A percentile compares a stretch with the other conserved stretches of the same genome.
Evolutionary conservation across 2,329 filamentous ascomycete species (phyloP).

Genomic region (Xylaria sp.): DNA sequence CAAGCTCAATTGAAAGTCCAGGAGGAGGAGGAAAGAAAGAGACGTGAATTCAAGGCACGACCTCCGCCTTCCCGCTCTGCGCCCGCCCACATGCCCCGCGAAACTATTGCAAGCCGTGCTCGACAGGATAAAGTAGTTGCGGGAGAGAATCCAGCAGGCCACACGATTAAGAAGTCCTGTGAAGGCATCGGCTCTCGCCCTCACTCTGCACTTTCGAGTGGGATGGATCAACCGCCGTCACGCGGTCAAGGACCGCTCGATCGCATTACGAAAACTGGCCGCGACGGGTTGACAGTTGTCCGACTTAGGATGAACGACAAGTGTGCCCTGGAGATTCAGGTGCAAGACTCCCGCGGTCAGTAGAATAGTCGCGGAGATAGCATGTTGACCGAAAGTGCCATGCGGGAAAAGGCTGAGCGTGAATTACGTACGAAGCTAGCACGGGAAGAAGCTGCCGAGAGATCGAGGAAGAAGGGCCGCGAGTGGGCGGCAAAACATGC

Average conservation of each 20-base stretch:
- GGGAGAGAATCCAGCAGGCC: conserved; percentile 28
- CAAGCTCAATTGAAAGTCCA: conserved; percentile 49
- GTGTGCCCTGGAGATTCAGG: conserved; percentile 36
- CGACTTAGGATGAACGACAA: too few relatives aligned
- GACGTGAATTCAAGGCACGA: conserved; percentile 59
- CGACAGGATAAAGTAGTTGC: conserved; percentile 40
- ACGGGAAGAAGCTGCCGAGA: conserved; percentile 56
- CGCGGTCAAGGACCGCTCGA: conserved; percentile 28
- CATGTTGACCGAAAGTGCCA: conserved; percentile 41
- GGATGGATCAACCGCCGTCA: conserved; percentile 28
- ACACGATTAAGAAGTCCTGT: conserved; percentile 29
- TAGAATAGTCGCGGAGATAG: conserved; percentile 52
- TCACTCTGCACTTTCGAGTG: conserved; percentile 30
- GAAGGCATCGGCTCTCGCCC: conserved; percentile 22
- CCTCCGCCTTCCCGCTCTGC: conserved; percentile 45
- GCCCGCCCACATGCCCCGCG: conserved; percentile 44
- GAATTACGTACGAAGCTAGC: conserved; percentile 50
- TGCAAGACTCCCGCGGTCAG: conserved; percentile 48
- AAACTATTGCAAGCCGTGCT: conserved; percentile 53
- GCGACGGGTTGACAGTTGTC: too few relatives aligned
- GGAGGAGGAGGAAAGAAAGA: conserved; percentile 55
- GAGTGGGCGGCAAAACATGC: conserved; percentile 59
- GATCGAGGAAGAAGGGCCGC: conserved; percentile 52
- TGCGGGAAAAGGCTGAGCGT: conserved; percentile 49
- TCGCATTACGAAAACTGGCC: neutral